These are phyloP conservation scores for Dothistroma pini DNA, from an alignment of 2,329 filamentous ascomycete species.

Conservation along the genomic window DNA sequence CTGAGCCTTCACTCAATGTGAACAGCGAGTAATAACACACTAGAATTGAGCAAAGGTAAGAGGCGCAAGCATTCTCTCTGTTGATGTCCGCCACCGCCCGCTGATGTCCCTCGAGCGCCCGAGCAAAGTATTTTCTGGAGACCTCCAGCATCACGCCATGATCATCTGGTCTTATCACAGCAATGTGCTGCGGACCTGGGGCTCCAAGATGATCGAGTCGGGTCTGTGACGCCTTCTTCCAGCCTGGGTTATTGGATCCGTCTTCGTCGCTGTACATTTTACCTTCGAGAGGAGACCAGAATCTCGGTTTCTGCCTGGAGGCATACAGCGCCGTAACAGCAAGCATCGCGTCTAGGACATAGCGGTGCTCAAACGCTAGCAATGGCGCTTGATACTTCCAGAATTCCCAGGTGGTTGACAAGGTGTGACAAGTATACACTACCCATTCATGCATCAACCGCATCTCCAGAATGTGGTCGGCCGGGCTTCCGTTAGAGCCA, in stretches of 20 bases:
- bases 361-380: constrained; percentile 23
- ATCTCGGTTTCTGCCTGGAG: constrained; percentile 16
- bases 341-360: constrained; percentile 23
- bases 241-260: constrained; percentile 4
- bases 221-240: constrained; percentile 8
- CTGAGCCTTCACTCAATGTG: constrained; percentile 19
- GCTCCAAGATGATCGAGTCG: background rate
- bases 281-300: constrained; percentile 23
- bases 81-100: constrained; percentile 16
- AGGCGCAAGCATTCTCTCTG: constrained; percentile 18
- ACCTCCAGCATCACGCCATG: constrained; percentile 20
- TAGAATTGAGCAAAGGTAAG: constrained; percentile 21
- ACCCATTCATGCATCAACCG: constrained; percentile 20
- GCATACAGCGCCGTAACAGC: constrained; percentile 24
- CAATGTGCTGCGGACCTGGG: background rate
- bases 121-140: constrained; percentile 23
- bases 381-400: constrained; percentile 25
- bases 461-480: constrained; percentile 15
- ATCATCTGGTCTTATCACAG: constrained; percentile 2
- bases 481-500: background rate
- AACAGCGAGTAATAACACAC: constrained; percentile 24
- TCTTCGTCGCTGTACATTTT: constrained; percentile 14
- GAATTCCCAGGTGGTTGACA: constrained; percentile 22
- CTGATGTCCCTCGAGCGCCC: constrained; percentile 25
- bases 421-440: constrained; percentile 14